Evolutionary conservation across 2,329 filamentous ascomycete species (phyloP).

Genomic region (Myrmaecium sp.): DNA sequence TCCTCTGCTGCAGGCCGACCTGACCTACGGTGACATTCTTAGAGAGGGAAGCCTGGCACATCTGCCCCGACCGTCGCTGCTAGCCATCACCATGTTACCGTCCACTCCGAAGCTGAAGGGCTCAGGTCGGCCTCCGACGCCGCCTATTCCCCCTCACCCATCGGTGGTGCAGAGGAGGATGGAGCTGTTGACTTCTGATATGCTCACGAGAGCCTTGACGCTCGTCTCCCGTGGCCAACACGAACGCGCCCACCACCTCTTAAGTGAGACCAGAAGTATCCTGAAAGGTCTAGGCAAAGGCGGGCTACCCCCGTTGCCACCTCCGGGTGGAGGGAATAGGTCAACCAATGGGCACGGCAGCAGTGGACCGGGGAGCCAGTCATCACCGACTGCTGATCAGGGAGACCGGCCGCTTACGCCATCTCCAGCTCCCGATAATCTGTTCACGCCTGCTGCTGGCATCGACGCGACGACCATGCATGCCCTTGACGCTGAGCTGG

Average conservation of each 20-base stretch:
- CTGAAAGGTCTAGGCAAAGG: slow-evolving; percentile 93
- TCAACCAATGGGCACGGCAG: slow-evolving; percentile 21
- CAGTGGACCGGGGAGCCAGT: slow-evolving; percentile 10
- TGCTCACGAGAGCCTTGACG: slow-evolving; percentile 83
- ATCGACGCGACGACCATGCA: slow-evolving; percentile 70
- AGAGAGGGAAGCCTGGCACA: slow-evolving; percentile 76
- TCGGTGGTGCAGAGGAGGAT: slow-evolving; percentile 91
- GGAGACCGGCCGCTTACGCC: slow-evolving; percentile 19
- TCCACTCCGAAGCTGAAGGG: slow-evolving; percentile 42
- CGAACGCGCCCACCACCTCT: slow-evolving; percentile 78
- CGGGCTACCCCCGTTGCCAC: slow-evolving; percentile 75
- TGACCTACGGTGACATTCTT: slow-evolving; percentile 84
- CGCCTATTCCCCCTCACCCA: slow-evolving; percentile 87
- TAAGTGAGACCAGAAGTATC: slow-evolving; percentile 87
- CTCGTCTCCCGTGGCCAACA: slow-evolving; percentile 83
- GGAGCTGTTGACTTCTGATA: slow-evolving; percentile 94
- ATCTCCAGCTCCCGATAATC: slow-evolving; percentile 16
- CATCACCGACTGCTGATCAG: slow-evolving; percentile 19
- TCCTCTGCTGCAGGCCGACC: slow-evolving; percentile 83
- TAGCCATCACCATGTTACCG: slow-evolving; percentile 92
- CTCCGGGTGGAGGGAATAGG: slow-evolving; percentile 26
- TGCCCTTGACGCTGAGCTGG: slow-evolving; percentile 79
- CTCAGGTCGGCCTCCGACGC: slow-evolving; percentile 33
- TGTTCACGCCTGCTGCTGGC: slow-evolving; percentile 46
- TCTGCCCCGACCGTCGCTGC: slow-evolving; percentile 70